A percentile compares a stretch with the other conserved stretches of the same genome.
These are phyloP conservation scores for Gossypium sturtianum DNA, from an alignment of 345 rosid genomes.

Conservation along the genomic window DNA sequence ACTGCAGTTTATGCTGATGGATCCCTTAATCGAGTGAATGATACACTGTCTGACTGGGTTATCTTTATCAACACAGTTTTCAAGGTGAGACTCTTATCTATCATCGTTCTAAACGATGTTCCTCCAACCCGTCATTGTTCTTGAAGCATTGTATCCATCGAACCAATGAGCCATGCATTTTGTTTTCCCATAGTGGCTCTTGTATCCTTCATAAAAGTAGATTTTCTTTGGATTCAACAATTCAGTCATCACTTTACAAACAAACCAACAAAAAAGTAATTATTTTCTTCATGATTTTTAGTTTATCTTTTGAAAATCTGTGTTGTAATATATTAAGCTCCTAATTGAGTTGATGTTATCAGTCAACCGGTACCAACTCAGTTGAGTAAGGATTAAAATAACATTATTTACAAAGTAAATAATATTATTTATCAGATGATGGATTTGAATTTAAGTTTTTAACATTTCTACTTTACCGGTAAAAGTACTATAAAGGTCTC, in stretches of 20 bases:
- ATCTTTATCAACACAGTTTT: neutral
- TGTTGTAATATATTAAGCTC: too few species aligned
- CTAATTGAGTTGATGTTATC: too few species aligned
- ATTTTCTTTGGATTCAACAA: neutral
- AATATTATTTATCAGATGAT: too few species aligned
- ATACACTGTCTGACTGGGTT: neutral
- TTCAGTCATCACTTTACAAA: neutral
- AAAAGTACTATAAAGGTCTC: too few species aligned
- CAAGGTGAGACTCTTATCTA: neutral
- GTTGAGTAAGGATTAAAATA: too few species aligned
- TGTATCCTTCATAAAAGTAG: neutral
- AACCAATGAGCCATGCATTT: conserved; percentile 9
- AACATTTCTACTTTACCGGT: too few species aligned
- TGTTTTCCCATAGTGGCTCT: conserved; percentile 1
- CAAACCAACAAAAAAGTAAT: too few species aligned
- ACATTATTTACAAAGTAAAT: too few species aligned
- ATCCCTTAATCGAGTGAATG: neutral
- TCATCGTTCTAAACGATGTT: neutral
- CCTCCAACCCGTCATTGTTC: neutral
- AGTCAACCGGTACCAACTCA: too few species aligned
- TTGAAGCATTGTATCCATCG: neutral
- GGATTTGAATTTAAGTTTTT: too few species aligned
- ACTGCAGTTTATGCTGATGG: neutral
- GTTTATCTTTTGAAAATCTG: too few species aligned
- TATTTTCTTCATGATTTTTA: too few species aligned